Base-by-base conservation (phyloP, 176 grass and related monocot species). In the Cenchrus americanus region DNA sequence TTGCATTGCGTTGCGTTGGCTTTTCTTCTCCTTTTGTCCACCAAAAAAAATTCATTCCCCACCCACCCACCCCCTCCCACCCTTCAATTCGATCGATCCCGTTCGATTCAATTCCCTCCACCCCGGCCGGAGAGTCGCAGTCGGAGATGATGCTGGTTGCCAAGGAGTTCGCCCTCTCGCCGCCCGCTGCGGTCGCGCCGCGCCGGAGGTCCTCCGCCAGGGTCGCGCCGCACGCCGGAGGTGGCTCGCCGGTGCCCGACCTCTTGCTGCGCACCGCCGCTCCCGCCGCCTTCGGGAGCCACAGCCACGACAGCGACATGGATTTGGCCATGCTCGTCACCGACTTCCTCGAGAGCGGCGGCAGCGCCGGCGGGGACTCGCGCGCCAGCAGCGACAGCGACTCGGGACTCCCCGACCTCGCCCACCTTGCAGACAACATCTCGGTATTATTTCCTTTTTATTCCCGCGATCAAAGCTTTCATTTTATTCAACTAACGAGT, bases 331-430 rank as follows among this genome's bases (percentile, higher is more conserved):
- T 92, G 78, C 90, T 98, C 88, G 96, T 98, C 26, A 90, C 58
- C 63, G 92, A 98, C 66, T 98, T 98, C 74, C 87, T 93, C 63
- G 96, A 98, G 89, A 91, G 86, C 83, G 95, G 85, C 5, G 89
- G 76, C 23, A 37, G 34, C 34, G 34, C 34, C 34, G 34, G 34
- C 4, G 89, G 84, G 2, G 95, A 98, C 19, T 98, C 95, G 18
- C 87, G 92, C 53, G 82, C 62, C 37, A 98, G 89, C 79, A 98
- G 92, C 82, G 93, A 98, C 73, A 87, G 76, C 72, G 96, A 98
- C 40, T 88, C 85, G 24, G 87, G 76, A 3, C 88, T 93, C 72
- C 73, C 91, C 21, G 95, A 98, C 84, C 88, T 98, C 78, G 92
- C 83, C 15, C 90, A 98, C 76, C 92, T 93, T 48, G 89, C 85